Evolutionary conservation across 1,284 basidiomycete genomes (phyloP).

Genomic region (Cryptococcus neoformans): DNA sequence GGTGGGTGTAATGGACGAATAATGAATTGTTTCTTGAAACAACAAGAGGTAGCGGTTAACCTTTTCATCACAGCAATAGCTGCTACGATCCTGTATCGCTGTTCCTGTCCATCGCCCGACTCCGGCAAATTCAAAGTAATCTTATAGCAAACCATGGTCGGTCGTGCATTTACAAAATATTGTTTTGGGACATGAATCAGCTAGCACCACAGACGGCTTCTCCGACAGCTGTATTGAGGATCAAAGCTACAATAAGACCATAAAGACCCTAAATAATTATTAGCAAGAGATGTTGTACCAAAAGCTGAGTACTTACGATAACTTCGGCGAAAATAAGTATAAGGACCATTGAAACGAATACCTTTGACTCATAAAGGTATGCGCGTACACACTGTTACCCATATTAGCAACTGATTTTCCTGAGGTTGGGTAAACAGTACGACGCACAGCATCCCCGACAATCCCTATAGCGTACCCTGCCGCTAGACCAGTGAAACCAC

Average conservation of each 20-base stretch:
- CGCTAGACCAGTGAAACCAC: slow-evolving; percentile 89
- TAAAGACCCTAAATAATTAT: slow-evolving; percentile 49
- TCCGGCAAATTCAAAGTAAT: too few species aligned
- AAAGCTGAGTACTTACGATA: slow-evolving; percentile 22
- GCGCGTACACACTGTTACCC: slow-evolving; percentile 52
- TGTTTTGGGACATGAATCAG: too few species aligned
- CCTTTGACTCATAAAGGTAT: slow-evolving; percentile 56
- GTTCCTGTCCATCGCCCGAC: too few species aligned
- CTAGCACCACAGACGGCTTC: slow-evolving; percentile 30
- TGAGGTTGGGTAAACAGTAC: slow-evolving; percentile 29
- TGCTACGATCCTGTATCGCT: too few species aligned
- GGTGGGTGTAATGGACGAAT: too few species aligned
- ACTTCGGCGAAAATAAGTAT: slow-evolving; percentile 54
- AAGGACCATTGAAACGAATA: slow-evolving; percentile 73
- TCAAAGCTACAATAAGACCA: slow-evolving; percentile 57
- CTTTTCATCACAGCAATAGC: too few species aligned
- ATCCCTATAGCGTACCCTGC: slow-evolving; percentile 97
- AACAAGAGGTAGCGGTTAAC: too few species aligned
- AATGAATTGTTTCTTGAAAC: too few species aligned
- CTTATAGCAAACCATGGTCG: too few species aligned
- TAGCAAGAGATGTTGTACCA: not conserved
- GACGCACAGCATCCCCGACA: slow-evolving; percentile 81
- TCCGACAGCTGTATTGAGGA: slow-evolving; percentile 52
- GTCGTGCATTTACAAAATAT: too few species aligned
- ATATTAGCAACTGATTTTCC: not conserved